Evolutionary conservation across 257 asterid species (phyloP).

Genomic region (Forsythia suspensa): DNA sequence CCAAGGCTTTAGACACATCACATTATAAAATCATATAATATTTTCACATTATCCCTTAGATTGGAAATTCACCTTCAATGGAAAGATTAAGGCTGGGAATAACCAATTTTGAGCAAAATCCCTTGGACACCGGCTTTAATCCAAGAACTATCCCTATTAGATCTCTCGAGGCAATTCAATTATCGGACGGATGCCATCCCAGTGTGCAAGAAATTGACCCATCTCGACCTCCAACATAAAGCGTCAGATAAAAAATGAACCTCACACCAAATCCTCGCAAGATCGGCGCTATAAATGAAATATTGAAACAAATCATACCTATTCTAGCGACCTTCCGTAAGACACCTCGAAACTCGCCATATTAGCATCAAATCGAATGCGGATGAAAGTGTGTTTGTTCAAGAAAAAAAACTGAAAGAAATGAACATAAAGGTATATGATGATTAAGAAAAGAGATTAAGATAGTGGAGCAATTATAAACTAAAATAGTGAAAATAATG

Average conservation of each 20-base stretch:
- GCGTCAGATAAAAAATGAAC: background rate
- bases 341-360: slow-evolving; percentile 55
- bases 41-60: too few relatives aligned
- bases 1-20: too few relatives aligned
- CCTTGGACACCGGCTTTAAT: too few relatives aligned
- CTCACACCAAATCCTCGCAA: background rate
- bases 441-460: background rate
- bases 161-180: too few relatives aligned
- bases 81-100: too few relatives aligned
- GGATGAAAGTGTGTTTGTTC: background rate
- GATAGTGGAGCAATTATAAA: slow-evolving; percentile 8
- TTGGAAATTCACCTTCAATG: too few relatives aligned
- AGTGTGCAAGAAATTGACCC: too few relatives aligned
- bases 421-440: background rate
- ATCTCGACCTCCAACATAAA: background rate
- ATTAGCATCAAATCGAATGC: slow-evolving; percentile 21
- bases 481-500: slow-evolving; percentile 1
- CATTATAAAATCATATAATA: too few relatives aligned
- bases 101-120: too few relatives aligned
- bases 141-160: too few relatives aligned
- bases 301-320: slow-evolving; percentile 25
- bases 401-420: background rate
- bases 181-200: fast-evolving
- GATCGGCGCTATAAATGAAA: slow-evolving; percentile 4
- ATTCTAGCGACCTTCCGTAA: slow-evolving; percentile 64